phyloP scores from a whole-genome alignment of 2,329 filamentous ascomycete species.

The Alternaria viburni region DNA sequence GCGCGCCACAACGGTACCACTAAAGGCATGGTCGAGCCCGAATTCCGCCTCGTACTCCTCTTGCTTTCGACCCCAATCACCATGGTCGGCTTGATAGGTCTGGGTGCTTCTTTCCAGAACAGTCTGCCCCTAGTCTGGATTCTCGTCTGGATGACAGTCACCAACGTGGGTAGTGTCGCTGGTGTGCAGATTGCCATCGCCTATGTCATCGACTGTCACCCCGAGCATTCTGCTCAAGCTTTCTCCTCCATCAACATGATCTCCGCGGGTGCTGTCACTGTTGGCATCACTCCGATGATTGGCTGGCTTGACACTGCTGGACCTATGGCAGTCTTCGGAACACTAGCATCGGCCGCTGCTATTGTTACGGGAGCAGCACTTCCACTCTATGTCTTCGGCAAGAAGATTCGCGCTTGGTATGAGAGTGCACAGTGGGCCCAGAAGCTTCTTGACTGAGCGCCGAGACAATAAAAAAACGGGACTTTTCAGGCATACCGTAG shows the following conservation, averaged over 20 bases:
- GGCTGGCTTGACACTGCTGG: constrained; percentile 3
- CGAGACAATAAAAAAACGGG: no score
- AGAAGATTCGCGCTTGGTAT: constrained; percentile 21
- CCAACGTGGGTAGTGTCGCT: constrained; percentile 11
- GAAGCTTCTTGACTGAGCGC: constrained; percentile 9
- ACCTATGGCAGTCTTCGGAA: neutral
- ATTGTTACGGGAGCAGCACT: constrained; percentile 2
- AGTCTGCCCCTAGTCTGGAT: constrained; percentile 10
- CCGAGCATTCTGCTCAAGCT: constrained; percentile 17
- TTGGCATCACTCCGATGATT: constrained; percentile 10
- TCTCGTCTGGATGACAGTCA: constrained; percentile 15
- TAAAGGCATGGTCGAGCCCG: constrained; percentile 18
- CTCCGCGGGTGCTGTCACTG: constrained; percentile 2
- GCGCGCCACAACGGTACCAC: constrained; percentile 14
- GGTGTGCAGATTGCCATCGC: constrained; percentile 11
- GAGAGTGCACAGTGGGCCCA: constrained; percentile 12
- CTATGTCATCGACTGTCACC: constrained; percentile 22
- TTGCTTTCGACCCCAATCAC: constrained; percentile 11
- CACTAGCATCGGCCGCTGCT: constrained; percentile 5
- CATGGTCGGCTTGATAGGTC: constrained; percentile 13
- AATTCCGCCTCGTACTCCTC: constrained; percentile 20
- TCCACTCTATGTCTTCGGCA: constrained; percentile 18
- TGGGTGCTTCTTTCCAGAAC: constrained; percentile 12
- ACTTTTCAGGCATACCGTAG: neutral
- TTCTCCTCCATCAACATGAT: constrained; percentile 15